A percentile compares a stretch with the other conserved stretches of the same genome.
Conservation (phyloP, 1,284 basidiomycete genomes). For the Marasmius fiardii region DNA sequence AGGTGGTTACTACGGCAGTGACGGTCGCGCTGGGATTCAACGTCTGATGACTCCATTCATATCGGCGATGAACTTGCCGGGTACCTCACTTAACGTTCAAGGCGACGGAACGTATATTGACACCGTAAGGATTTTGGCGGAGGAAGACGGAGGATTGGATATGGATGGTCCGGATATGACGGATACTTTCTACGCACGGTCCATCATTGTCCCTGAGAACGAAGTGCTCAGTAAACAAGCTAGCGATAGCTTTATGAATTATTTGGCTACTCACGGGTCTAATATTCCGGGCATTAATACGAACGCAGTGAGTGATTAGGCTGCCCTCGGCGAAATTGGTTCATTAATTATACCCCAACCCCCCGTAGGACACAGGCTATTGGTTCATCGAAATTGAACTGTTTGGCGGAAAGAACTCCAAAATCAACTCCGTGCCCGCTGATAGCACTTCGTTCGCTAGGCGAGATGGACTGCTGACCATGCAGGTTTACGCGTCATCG, state of each 20-base stretch:
- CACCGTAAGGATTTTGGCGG: background rate
- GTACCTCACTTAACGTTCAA: background rate
- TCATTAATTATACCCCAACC: too few species aligned
- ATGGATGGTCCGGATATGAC: slow-evolving; percentile 2
- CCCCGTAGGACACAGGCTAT: too few species aligned
- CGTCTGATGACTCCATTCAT: slow-evolving; percentile 3
- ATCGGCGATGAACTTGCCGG: background rate
- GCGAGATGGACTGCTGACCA: slow-evolving; percentile 16
- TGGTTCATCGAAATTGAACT: slow-evolving; percentile 21
- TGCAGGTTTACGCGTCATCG: slow-evolving; percentile 18
- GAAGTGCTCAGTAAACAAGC: slow-evolving; percentile 6
- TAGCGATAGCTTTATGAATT: slow-evolving; percentile 8
- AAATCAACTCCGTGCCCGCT: slow-evolving; percentile 12
- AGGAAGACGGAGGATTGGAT: background rate
- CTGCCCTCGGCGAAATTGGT: background rate
- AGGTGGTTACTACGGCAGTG: slow-evolving; percentile 10
- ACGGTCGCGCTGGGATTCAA: background rate
- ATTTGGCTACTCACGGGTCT: slow-evolving; percentile 11
- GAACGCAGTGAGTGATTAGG: background rate
- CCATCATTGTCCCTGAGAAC: slow-evolving; percentile 10
- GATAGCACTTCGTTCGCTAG: slow-evolving; percentile 16
- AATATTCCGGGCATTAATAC: background rate
- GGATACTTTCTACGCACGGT: slow-evolving; percentile 27
- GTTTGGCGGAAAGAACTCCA: slow-evolving; percentile 18
- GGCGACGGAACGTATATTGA: slow-evolving; percentile 6